Base-by-base conservation (phyloP, 139 green algal species). In the Coccomyxa sp. region DNA sequence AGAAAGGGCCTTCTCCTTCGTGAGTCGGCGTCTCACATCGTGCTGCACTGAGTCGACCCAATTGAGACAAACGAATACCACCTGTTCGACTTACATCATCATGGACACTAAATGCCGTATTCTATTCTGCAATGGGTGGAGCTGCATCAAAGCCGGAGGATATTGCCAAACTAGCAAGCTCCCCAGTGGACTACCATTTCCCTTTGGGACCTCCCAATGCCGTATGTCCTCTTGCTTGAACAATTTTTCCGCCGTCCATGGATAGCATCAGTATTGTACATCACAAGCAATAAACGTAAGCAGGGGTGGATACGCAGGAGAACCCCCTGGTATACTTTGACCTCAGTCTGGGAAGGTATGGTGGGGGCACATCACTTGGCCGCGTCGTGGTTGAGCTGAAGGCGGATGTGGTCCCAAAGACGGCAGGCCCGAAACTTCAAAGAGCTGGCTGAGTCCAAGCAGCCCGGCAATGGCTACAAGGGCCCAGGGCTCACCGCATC, bases 321-420 rank as follows among this genome's bases (percentile, higher is more conserved):
- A 95, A 95, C 77, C 92, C 92, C 0, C 73, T 88, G 38, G 94
- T 98, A 18, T 98, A 85, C 78, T 96, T 98, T 69, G 94, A 98
- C 89, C 90, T 97, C n/a, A 81, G 85, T 39, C 86, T 97, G n/a
- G 92, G 91, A 8, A 79, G 89, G 18, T 95, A 93, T 54, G 91
- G 88, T 14, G 89, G 92, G 24, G 90, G 79, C n/a, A 84, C 81
- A 1, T 87, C 89, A 0, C 74, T 98, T 6, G 94, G 94, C 2
- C 86, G 93, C 39, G 92, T 98, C 5, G 86, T 94, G 8, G 94
- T 97, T 72, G 40, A 94, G 83, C 80, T 84, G 68, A 78, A 78
- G 27, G 70, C 76, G 35, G 75, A 84, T 33, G 39, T 75, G 14
- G 69, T 78, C 33, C 80, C 70, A 6, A 80, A 68, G 24, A 70